Base-by-base conservation (phyloP, 2,329 filamentous ascomycete species). In the Aspergillus caelatus region DNA sequence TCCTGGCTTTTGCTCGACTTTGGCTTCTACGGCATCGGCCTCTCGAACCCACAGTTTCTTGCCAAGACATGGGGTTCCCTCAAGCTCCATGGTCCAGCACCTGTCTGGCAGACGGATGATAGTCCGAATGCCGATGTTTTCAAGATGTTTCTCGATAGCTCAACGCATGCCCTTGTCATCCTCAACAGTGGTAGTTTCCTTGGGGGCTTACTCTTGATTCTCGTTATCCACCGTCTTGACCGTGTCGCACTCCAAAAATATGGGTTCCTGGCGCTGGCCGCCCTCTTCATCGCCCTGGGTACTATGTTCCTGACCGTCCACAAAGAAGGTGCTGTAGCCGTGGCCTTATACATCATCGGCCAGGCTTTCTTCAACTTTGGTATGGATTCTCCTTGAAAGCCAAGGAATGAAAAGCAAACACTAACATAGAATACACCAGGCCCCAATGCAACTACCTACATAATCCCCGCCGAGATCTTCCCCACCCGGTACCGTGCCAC, bases 1-100 rank as follows among this genome's bases (percentile, higher is more conserved):
- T 80, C 81, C 23, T 87, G 85, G 85, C 81, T 86, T 39, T 79
- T 85, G 6, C 77, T 87, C 12, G 85, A 88, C 61, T 80, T 87
- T n/a, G 83, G 83, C 16, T 87, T 86, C 66, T 86, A 86, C 64
- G 85, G 85, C 3, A 83, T 86, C 61, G 82, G 82, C 4, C 77
- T 86, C 6, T 79, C 78, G 0, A 79, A 72, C 32, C 78, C 79
- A 2, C 78, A 80, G 57, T 79, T 78, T 56, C 70, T 81, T 10
- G 77, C 77, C 4, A 80, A 79, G 60, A 79, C 77, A 0, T 80
- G 77, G 78, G 77, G 76, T 1, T 67, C 67, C 0, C 66, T 80
- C 26, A 63, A 76, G 26, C 66, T 80, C 55, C 36, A 61, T 4
- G 57, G 66, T 0, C 23, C 72, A 2, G 68, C 71, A 4, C 78